Evolutionary conservation across 139 green algal genomes (phyloP), one percentile per base, ranked within the genome.

Genomic region (Gonium pectorale): DNA sequence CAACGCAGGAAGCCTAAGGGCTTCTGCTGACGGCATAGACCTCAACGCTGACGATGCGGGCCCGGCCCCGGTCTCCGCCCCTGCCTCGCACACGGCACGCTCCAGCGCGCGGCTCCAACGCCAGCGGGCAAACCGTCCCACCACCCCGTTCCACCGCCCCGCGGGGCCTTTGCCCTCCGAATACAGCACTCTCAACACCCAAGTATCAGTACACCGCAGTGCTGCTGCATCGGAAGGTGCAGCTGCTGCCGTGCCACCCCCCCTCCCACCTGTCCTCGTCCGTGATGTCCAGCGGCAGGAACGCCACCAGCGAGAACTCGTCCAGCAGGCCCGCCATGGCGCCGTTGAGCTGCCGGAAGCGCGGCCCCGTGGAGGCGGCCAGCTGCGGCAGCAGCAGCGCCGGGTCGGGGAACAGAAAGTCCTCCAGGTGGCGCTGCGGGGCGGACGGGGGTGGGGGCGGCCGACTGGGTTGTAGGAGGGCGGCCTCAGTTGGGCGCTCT

Each of bases 281-380:
- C 3, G 62, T 94, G 37, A 96, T 94, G 87, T 99, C 96, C 64
- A 98, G 90, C n/a, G 95, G 90, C 38, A 95, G 70, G 80, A 98
- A 99, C 75, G 82, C 92, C 46, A 99, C 93, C 63, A 98, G 93
- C 86, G 89, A 92, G 83, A 92, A 98, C 60, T 98, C 94, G 52
- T 98, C 94, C 66, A 98, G 70, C 33, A 98, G 81, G 17, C 67
- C 15, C 7, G 88, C 91, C 37, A 98, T 91, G 19, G 93, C 92
- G 6, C 54, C 35, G 74, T 97, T 97, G 37, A 98, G 92, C 31
- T 68, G 56, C 6, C 67, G 75, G 85, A 98, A 97, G 27, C 86
- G 90, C 0, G 92, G 93, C 1, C 87, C 90, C 7, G 89, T 97
- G 86, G 64, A 85, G 31, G 80, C 87, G 41, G 75, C 86, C 56